Conservation (phyloP, 345 rosid species). For the Adansonia digitata region DNA sequence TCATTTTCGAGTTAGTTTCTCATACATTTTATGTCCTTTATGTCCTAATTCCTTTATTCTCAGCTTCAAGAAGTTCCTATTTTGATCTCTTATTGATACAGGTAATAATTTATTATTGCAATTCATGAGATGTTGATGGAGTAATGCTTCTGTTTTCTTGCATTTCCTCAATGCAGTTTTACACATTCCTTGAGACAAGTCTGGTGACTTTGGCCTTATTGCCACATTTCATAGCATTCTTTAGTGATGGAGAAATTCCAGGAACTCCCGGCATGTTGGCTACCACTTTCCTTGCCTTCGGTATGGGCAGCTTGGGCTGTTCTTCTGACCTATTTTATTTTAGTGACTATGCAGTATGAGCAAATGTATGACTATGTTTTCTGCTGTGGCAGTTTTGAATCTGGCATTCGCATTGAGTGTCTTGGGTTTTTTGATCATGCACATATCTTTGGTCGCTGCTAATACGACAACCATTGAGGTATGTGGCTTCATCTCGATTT, state of each 20-base stretch:
- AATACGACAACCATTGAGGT: constrained; percentile 99
- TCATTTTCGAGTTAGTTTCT: background rate
- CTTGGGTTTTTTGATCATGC: constrained; percentile 92
- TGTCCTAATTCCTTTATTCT: background rate
- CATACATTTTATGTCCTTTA: background rate
- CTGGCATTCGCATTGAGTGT: constrained; percentile 94
- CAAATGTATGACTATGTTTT: constrained; percentile 10
- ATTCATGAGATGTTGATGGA: background rate
- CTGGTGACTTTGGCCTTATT: constrained; percentile 73
- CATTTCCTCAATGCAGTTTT: constrained; percentile 56
- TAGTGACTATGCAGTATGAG: background rate
- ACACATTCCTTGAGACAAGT: constrained; percentile 90
- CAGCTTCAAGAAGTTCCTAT: background rate
- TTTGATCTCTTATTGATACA: background rate
- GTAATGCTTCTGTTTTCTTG: background rate
- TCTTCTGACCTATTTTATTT: background rate
- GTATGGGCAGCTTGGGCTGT: constrained; percentile 31
- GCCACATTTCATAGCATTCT: constrained; percentile 87
- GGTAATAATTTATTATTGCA: background rate
- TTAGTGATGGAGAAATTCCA: constrained; percentile 91
- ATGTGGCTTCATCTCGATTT: constrained; percentile 11
- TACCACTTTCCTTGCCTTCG: constrained; percentile 92
- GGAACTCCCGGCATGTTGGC: constrained; percentile 94
- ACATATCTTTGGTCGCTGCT: constrained; percentile 70
- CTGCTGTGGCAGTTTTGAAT: constrained; percentile 60